Conservation (phyloP, 108 stramenopile genomes). For the Bacterosira constricta region DNA sequence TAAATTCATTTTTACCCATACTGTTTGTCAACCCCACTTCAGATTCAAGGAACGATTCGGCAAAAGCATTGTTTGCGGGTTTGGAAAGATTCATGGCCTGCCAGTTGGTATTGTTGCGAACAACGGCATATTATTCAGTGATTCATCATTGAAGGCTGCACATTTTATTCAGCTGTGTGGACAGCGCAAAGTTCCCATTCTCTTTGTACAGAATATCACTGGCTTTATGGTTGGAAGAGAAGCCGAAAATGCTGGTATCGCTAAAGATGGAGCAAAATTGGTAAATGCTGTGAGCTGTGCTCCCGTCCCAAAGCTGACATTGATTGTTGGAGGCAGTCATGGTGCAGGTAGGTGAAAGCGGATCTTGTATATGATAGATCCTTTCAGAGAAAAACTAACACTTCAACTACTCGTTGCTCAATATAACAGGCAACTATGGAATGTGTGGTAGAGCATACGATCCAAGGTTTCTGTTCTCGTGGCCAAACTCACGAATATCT, state of each 20-base stretch:
- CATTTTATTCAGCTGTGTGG: conserved; percentile 98
- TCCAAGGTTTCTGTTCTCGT: conserved; percentile 97
- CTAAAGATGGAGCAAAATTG: conserved; percentile 96
- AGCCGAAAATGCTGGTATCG: conserved; percentile 96
- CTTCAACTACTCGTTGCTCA: background rate
- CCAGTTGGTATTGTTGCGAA: conserved; percentile 97
- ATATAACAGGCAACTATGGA: conserved; percentile 84
- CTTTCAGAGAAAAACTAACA: background rate
- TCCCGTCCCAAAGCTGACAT: conserved; percentile 96
- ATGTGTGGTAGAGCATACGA: conserved; percentile 97
- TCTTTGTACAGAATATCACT: conserved; percentile 98
- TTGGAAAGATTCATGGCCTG: conserved; percentile 92
- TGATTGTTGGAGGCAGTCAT: conserved; percentile 92
- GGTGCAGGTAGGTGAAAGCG: conserved; percentile 49
- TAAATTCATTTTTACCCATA: background rate
- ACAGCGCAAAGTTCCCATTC: conserved; percentile 93
- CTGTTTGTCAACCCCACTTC: background rate
- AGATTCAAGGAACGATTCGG: conserved; percentile 95
- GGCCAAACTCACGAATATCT: conserved; percentile 95
- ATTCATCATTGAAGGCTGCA: conserved; percentile 91
- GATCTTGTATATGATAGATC: background rate
- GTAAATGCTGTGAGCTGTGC: conserved; percentile 94
- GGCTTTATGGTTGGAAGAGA: conserved; percentile 98
- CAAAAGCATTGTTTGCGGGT: conserved; percentile 95
- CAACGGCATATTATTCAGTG: conserved; percentile 93